Conservation (phyloP, 768 basidiomycete genomes). For the Tylopilus plumbeoviolaceoides region DNA sequence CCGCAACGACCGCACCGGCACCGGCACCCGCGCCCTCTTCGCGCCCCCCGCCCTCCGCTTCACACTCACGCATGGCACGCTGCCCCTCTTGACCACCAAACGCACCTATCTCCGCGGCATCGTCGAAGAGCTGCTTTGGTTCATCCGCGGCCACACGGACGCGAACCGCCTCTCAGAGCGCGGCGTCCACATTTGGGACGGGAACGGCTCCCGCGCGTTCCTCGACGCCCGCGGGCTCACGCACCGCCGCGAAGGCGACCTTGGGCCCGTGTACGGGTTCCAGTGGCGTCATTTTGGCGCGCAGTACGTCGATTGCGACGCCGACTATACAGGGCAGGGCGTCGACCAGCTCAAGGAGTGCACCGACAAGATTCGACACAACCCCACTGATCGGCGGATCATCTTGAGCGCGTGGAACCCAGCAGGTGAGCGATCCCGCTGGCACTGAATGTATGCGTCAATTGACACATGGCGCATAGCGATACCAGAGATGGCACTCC, state of each 20-base stretch:
- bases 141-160: constrained; percentile 82
- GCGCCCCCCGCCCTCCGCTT: constrained; percentile 90
- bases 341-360: constrained; percentile 91
- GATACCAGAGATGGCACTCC: constrained; percentile 91
- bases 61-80: constrained; percentile 65
- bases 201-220: constrained; percentile 87
- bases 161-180: constrained; percentile 68
- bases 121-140: constrained; percentile 93
- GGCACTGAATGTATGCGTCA: background rate
- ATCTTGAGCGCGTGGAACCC: constrained; percentile 98
- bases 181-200: constrained; percentile 97
- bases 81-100: constrained; percentile 94
- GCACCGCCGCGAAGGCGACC: constrained; percentile 83
- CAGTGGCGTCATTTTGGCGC: constrained; percentile 97
- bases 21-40: constrained; percentile 89
- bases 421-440: constrained; percentile 54
- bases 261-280: constrained; percentile 97
- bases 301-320: constrained; percentile 67
- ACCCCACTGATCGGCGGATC: constrained; percentile 91
- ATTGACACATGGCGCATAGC: constrained; percentile 44
- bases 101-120: constrained; percentile 91
- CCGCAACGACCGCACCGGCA: constrained; percentile 91
- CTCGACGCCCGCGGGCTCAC: constrained; percentile 80
- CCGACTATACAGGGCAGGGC: constrained; percentile 75
- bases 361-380: constrained; percentile 86